Base-by-base conservation (phyloP, 139 green algal genomes). In the Penium margaritaceum region DNA sequence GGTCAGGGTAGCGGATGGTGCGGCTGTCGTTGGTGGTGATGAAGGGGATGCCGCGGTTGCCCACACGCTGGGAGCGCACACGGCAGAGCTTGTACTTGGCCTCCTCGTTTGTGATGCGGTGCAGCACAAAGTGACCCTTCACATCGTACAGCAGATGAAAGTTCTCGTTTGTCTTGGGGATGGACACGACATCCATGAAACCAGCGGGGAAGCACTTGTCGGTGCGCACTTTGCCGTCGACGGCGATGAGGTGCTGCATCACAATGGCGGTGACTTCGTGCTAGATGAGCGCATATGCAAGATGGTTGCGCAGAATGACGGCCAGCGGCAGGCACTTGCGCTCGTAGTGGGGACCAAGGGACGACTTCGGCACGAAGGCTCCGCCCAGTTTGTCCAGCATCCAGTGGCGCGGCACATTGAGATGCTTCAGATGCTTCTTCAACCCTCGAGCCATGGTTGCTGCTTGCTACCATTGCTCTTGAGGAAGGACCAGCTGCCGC, bases 371-470 rank as follows among this genome's bases (percentile, higher is more conserved):
- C 30, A 81, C 94, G 78, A 98, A 99, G 74, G 98, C 91, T 77
- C 95, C 95, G 53, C 91, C 92, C 44, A 99, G 91, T 87, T 99
- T 99, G 86, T 98, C 91, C 58, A 99, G 88, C 92, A 98, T 97
- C 95, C 95, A 99, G 80, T 98, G 93, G 67, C 87, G 92, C 36
- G 95, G 95, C 57, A 92, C 93, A 92, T 96, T 96, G 33, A 97
- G 81, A 62, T 94, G 79, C 92, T 99, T 99, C 68, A 99, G 75
- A 76, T 99, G 95, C 89, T 99, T 99, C 90, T 97, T 98, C n/a
- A 83, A 60, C 64, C 84, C 84, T 36, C 82, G 82, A 54, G 53
- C 61, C 82, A n/a, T n/a, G n/a, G n/a, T n/a, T n/a, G n/a, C n/a
- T n/a, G n/a, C n/a, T n/a, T n/a, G n/a, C n/a, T n/a, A n/a, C n/a